Evolutionary conservation across 441 rosid genomes (phyloP).

Genomic region (Euphorbia corollata): DNA sequence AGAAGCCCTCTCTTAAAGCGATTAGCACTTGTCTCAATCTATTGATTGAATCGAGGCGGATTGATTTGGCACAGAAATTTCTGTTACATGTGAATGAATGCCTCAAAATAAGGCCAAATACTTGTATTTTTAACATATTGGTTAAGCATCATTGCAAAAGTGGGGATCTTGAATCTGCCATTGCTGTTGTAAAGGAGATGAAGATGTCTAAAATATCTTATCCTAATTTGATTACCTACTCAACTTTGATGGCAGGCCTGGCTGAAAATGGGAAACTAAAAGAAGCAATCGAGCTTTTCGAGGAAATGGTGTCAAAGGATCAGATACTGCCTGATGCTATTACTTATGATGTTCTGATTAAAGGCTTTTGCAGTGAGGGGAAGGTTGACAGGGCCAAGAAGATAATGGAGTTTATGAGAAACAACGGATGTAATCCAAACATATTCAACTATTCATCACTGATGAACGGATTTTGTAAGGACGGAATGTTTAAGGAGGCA

Average conservation of each 20-base stretch:
- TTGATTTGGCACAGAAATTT: slow-evolving; percentile 40
- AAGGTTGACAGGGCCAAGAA: slow-evolving; percentile 63
- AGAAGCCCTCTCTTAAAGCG: slow-evolving; percentile 74
- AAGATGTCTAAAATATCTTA: slow-evolving; percentile 43
- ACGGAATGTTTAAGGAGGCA: slow-evolving; percentile 57
- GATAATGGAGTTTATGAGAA: slow-evolving; percentile 73
- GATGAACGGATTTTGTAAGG: slow-evolving; percentile 65
- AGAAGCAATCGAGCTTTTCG: slow-evolving; percentile 70
- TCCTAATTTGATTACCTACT: slow-evolving; percentile 75
- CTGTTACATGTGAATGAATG: slow-evolving; percentile 41
- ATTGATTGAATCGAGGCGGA: slow-evolving; percentile 55
- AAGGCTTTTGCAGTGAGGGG: slow-evolving; percentile 63
- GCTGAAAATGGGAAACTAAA: slow-evolving; percentile 51
- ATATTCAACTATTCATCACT: slow-evolving; percentile 57
- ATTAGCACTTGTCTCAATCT: slow-evolving; percentile 78
- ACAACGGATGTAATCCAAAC: slow-evolving; percentile 65
- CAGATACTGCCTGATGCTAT: slow-evolving; percentile 67
- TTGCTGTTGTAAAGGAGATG: slow-evolving; percentile 68
- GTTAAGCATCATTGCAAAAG: slow-evolving; percentile 71
- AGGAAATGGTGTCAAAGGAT: slow-evolving; percentile 74
- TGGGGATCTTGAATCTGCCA: slow-evolving; percentile 53
- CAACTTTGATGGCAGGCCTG: slow-evolving; percentile 63
- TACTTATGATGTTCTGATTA: slow-evolving; percentile 59
- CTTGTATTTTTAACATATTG: slow-evolving; percentile 76
- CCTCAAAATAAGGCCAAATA: slow-evolving; percentile 55